phyloP scores from a whole-genome alignment of 495 filamentous ascomycete genomes.

The Podospora bellae-mahoneyi region DNA sequence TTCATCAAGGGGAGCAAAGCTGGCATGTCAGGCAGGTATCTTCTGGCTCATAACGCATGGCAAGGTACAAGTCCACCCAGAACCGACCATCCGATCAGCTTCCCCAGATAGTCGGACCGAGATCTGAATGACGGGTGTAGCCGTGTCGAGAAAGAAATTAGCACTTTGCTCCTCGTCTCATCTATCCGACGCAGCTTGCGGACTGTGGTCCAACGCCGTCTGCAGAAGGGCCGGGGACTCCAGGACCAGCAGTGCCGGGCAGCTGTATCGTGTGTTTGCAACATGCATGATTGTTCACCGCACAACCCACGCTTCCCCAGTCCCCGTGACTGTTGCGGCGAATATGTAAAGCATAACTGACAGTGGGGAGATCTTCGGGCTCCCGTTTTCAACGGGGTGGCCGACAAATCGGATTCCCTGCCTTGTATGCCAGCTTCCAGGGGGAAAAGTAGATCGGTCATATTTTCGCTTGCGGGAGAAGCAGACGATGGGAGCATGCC shows the following conservation, averaged over 20 bases:
- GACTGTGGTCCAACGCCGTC: neutral
- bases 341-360: neutral
- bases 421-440: neutral
- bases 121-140: neutral
- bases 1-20: neutral
- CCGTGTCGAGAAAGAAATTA: neutral
- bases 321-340: neutral
- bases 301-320: neutral
- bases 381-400: neutral
- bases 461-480: constrained; percentile 4
- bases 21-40: neutral
- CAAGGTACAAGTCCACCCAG: neutral
- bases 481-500: neutral
- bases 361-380: neutral
- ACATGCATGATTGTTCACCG: neutral
- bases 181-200: neutral
- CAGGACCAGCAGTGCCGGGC: too few relatives aligned
- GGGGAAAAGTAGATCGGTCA: constrained; percentile 5
- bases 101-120: neutral
- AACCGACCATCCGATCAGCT: neutral
- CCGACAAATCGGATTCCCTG: neutral
- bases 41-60: neutral
- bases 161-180: neutral
- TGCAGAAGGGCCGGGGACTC: too few relatives aligned
- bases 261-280: neutral